Base-by-base conservation (phyloP, 345 rosid species). In the Linum lewisii region DNA sequence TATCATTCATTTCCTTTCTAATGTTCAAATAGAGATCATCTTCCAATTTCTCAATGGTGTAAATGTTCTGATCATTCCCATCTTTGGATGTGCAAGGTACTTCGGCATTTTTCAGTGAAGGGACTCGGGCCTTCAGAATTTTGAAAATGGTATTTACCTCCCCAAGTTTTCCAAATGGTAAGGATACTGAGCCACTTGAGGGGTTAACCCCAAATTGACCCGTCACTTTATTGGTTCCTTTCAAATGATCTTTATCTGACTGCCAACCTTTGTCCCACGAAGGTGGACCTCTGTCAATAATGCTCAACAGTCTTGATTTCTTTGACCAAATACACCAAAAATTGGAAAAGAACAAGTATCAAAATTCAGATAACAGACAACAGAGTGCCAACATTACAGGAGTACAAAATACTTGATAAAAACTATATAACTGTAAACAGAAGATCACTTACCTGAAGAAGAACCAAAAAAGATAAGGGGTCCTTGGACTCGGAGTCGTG, bases 301-400 rank as follows among this genome's bases (percentile, higher is more conserved):
- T 75, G 74, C 88, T 89, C 78, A 76, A 57, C 68, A 89, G 84
- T 85, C 84, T 87, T 57, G 99, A 93, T 84, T 84, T 93, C 99
- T 93, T 69, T 76, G 54, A 54, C 51, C 66, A 69, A 68, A 36
- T 18, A 59, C 6, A 19, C 4, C 34, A 51, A 18, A 29, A 24
- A 57, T 5, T 19, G 9, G 3, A 19, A 23, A 51, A 15, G 22
- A 26, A 6, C 19, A n/a, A n/a, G n/a, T 29, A n/a, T 21, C 21
- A 29, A 23, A 29, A 2, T 57, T 29, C 7, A 57, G 44, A 6
- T 34, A 1, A 57, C 44, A 29, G 21, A 18, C 38, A 55, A 23
- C 1, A 56, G 14, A 26, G 14, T 7, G 18, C 2, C 47, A 7
- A 42, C 15, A 42, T 42, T 1, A 24, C 49, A 49, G 21, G 21